A percentile compares a stretch with the other conserved stretches of the same genome.
Conservation (phyloP, 148 eudicot genomes). For the Agrostemma githago region DNA sequence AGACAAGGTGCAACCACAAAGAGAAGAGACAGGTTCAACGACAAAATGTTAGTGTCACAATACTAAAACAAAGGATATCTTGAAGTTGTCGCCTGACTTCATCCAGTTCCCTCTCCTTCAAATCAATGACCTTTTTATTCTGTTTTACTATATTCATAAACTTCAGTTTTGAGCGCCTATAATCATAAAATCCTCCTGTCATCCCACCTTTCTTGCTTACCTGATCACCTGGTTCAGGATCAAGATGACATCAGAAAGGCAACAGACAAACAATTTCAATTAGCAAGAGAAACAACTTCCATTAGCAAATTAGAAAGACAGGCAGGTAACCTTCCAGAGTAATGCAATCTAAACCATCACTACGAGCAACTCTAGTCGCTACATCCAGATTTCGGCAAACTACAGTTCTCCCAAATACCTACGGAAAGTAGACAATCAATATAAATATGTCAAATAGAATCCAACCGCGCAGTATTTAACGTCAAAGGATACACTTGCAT, state of each 20-base stretch:
- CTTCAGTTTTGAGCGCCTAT: constrained; percentile 84
- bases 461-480: not conserved
- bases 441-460: not conserved
- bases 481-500: not conserved
- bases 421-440: constrained; percentile 1
- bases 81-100: constrained; percentile 59
- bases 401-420: constrained; percentile 95
- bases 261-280: constrained; percentile 8
- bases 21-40: not conserved
- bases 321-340: constrained; percentile 77
- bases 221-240: constrained; percentile 74
- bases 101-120: constrained; percentile 57
- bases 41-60: not conserved
- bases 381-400: constrained; percentile 92
- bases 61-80: constrained; percentile 64
- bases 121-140: constrained; percentile 41
- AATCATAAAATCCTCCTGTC: constrained; percentile 98
- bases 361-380: constrained; percentile 87
- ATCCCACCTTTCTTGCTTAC: constrained; percentile 99
- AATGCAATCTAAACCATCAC: constrained; percentile 88
- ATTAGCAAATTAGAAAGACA: constrained; percentile 12
- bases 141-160: constrained; percentile 72
- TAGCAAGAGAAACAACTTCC: constrained; percentile 7
- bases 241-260: constrained; percentile 20
- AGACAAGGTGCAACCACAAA: constrained; percentile 7